Evolutionary conservation across 2,329 filamentous ascomycete genomes (phyloP).

Genomic region (Talaromyces rugulosus): DNA sequence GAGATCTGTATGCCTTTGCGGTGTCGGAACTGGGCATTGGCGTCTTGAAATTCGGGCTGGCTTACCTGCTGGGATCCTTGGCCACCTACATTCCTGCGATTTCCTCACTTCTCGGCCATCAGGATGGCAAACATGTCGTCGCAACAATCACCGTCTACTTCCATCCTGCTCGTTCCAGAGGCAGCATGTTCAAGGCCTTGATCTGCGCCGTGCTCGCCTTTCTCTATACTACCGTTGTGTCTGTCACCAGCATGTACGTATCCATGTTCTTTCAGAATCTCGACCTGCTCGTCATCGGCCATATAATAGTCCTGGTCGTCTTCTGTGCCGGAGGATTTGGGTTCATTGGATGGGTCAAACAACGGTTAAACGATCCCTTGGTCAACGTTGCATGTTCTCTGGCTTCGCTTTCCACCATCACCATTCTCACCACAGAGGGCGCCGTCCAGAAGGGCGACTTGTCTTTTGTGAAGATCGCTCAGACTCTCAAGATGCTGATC

Average conservation of each 20-base stretch:
- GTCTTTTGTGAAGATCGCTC: constrained; percentile 73
- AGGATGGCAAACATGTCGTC: constrained; percentile 90
- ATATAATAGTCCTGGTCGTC: constrained; percentile 72
- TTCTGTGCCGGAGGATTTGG: constrained; percentile 85
- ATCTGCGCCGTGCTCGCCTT: constrained; percentile 74
- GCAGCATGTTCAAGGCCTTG: constrained; percentile 84
- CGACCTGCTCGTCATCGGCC: constrained; percentile 65
- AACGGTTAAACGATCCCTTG: constrained; percentile 69
- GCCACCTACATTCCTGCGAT: constrained; percentile 77
- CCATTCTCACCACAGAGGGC: constrained; percentile 85
- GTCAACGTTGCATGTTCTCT: constrained; percentile 83
- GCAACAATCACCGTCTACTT: constrained; percentile 94
- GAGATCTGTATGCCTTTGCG: constrained; percentile 56
- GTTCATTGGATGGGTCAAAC: constrained; percentile 83
- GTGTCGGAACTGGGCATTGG: constrained; percentile 70
- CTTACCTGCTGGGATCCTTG: constrained; percentile 80
- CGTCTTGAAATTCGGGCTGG: constrained; percentile 85
- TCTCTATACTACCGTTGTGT: constrained; percentile 70
- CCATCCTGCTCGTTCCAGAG: constrained; percentile 78
- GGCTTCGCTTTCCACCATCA: constrained; percentile 83
- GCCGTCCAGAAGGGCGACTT: constrained; percentile 78
- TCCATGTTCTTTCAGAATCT: constrained; percentile 72
- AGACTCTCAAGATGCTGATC: constrained; percentile 79
- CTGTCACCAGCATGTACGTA: constrained; percentile 81
- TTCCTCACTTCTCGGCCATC: constrained; percentile 69